These are phyloP conservation scores for Myxozyma neotropica DNA, from an alignment of 805 yeast species.

Conservation along the genomic window DNA sequence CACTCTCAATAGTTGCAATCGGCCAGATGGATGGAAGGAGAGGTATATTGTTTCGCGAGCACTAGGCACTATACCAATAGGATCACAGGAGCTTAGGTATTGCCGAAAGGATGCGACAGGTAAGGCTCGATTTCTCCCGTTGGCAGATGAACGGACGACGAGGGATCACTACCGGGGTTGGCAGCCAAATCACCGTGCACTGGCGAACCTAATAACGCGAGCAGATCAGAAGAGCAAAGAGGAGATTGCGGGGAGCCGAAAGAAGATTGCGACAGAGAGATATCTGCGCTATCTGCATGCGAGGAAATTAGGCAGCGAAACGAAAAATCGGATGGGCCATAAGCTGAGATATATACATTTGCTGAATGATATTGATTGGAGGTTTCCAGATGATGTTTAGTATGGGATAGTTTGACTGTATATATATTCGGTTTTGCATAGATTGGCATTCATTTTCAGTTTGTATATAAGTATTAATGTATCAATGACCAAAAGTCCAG, in stretches of 20 bases:
- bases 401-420: background rate
- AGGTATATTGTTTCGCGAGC: conserved; percentile 8
- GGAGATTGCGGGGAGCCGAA: background rate
- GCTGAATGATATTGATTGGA: background rate
- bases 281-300: background rate
- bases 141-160: conserved; percentile 3
- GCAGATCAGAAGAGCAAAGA: background rate
- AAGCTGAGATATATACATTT: background rate
- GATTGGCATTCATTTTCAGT: too few relatives aligned
- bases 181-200: background rate
- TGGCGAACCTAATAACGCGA: background rate
- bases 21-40: background rate
- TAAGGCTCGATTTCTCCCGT: background rate
- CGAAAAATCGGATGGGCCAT: background rate
- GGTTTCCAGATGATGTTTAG: too few relatives aligned
- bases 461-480: too few relatives aligned
- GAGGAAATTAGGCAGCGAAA: background rate
- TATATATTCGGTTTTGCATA: too few relatives aligned
- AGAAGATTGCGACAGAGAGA: background rate
- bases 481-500: too few relatives aligned
- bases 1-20: background rate
- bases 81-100: background rate
- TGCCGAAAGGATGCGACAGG: background rate
- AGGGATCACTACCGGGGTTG: conserved; percentile 8
- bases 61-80: background rate